Base-by-base conservation (phyloP, 1,284 basidiomycete genomes). In the Melampsora abietis-canadensis region DNA sequence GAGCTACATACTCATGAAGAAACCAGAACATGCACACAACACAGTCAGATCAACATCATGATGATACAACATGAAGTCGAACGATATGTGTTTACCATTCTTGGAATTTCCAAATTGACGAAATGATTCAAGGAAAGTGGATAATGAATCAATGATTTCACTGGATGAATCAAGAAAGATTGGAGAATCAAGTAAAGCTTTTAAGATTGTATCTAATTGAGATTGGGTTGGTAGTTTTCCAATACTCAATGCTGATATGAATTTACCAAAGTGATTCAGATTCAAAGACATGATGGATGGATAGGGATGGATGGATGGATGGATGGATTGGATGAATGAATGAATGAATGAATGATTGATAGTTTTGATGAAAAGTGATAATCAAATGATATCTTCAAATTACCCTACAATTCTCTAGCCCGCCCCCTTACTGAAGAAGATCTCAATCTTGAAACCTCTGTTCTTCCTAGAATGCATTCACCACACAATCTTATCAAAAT, bases 151-250 rank as follows among this genome's bases (percentile, higher is more conserved):
- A 24, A 72, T 40, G 44, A 72, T 19, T 21, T 48, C 46, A 34
- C 59, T 60, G 34, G 62, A 48, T 5, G 46, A 34, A 1, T 70
- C 40, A 31, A 30, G 4, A 30, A 70, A 70, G 44, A 72, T 51
- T 14, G 68, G 60, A 31, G 68, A 72, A n/a, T 57, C 37, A 24
- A 72, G 31, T 48, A 64, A 51, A 24, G 68, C 15, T 2, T n/a
- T 27, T 30, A 72, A 27, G 44, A 72, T 64, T 19, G 44, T 27
- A 19, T 46, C 47, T 17, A 72, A 40, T 24, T 72, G 68, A 37
- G 61, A 15, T 62, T 72, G 68, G 30, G 60, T 72, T 31, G 68
- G 68, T 24, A 72, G 21, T 47, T 72, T 72, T 10, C 48, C 60
- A n/a, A 47, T 27, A 7, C 60, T 44, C 31, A 72, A 30, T 21